Evolutionary conservation across 176 grass and related monocot genomes (phyloP), one percentile per base, ranked within the genome.

Genomic region (Aegilops umbellulata): DNA sequence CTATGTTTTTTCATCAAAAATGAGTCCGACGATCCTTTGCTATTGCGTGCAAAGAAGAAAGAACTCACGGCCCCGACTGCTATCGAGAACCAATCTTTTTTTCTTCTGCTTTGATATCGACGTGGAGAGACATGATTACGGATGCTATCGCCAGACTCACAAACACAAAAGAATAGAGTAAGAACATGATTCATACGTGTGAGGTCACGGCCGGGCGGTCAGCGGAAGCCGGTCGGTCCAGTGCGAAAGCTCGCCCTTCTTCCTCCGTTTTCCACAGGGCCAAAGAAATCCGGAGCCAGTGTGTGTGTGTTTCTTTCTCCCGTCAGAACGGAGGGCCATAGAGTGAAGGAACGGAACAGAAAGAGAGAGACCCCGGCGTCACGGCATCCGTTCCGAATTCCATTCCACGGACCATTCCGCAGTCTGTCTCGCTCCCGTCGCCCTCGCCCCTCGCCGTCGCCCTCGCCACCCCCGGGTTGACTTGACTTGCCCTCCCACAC

Each of bases 371-470:
- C 75, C 89, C 66, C 46, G 78, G 85, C 80, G 30, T 22, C 78
- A 90, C 80, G 88, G 79, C 80, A 68, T 42, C 25, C 60, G 25
- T 23, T 77, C 75, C 69, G 6, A 41, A 14, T 85, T 31, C 58
- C 80, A 49, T 84, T 76, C 60, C 71, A 65, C 85, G 74, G 76
- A 89, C 83, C 88, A 30, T 83, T 76, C 73, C 38, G 36, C 78
- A 47, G 34, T 39, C 15, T 19, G 11, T 35, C 60, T n/a, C 22
- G 17, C 60, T 29, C 51, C 64, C 41, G 1, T 25, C 15, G 46
- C 44, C 3, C 39, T 22, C 41, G 16, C 73, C 53, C 51, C 58
- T 84, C 85, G 75, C 85, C 85, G 44, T 76, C 80, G 74, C 85
- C 65, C 7, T 76, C 46, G 81, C 55, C 20, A 58, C 29, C 68